A percentile compares a stretch with the other conserved stretches of the same genome.
phyloP scores from a whole-genome alignment of 768 basidiomycete genomes.

The Tulasnella sp. region DNA sequence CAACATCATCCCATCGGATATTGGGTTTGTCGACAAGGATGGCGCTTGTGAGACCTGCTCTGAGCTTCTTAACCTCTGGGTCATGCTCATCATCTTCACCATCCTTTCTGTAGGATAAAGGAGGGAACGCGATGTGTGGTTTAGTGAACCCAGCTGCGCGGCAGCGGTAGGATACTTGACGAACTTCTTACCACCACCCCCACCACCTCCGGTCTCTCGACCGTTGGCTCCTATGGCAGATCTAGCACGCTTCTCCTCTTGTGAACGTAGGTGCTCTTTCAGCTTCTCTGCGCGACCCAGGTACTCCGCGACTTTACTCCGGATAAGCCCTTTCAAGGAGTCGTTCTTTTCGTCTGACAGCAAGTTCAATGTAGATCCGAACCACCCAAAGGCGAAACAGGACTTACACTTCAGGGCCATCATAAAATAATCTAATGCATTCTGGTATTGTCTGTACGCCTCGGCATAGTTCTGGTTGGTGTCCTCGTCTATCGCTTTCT shows the following conservation, averaged over 20 bases:
- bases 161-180: background rate
- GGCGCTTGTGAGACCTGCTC: conserved; percentile 77
- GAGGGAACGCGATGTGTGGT: background rate
- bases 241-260: conserved; percentile 50
- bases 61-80: conserved; percentile 89
- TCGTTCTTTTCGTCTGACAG: conserved; percentile 90
- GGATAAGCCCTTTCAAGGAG: conserved; percentile 75
- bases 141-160: background rate
- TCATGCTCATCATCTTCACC: conserved; percentile 61
- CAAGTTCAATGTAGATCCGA: conserved; percentile 14
- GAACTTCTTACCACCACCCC: conserved; percentile 20
- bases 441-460: conserved; percentile 90
- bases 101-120: conserved; percentile 28
- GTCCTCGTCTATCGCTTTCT: conserved; percentile 88
- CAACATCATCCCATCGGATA: conserved; percentile 97
- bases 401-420: conserved; percentile 80
- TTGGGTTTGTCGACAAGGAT: conserved; percentile 91
- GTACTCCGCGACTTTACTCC: conserved; percentile 82
- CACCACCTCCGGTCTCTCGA: conserved; percentile 30
- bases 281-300: conserved; percentile 81
- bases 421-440: conserved; percentile 96
- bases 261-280: conserved; percentile 63
- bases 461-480: conserved; percentile 85
- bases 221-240: conserved; percentile 42
- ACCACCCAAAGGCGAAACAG: background rate